These are phyloP conservation scores for Tympanopsis confertula DNA, from an alignment of 2,329 filamentous ascomycete species.

Conservation along the genomic window DNA sequence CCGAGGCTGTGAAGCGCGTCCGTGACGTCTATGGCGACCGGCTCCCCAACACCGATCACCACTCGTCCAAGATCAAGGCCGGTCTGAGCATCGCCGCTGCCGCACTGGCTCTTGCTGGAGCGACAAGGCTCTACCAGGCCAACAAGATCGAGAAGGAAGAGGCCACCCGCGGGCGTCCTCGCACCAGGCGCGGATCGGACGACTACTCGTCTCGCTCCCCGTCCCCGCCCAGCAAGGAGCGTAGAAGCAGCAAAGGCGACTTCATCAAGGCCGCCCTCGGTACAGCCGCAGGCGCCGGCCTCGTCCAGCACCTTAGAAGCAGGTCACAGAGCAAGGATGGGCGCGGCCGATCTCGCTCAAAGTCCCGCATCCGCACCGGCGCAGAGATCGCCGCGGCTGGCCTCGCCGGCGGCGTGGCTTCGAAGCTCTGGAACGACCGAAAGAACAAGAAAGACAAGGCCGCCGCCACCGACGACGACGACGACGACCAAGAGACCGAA, in stretches of 20 bases:
- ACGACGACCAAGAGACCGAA: constrained; percentile 13
- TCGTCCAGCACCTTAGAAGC: constrained; percentile 44
- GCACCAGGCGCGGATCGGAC: constrained; percentile 22
- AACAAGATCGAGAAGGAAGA: constrained; percentile 51
- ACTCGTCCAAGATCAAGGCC: constrained; percentile 41
- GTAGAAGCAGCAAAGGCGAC: constrained; percentile 8
- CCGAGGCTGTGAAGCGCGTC: constrained; percentile 46
- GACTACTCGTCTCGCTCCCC: constrained; percentile 26
- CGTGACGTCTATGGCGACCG: constrained; percentile 48
- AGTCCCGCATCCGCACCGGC: constrained; percentile 30
- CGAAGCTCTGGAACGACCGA: constrained; percentile 47
- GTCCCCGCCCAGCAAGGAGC: constrained; percentile 32
- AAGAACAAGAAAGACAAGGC: constrained; percentile 44
- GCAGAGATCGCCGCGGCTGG: constrained; percentile 51
- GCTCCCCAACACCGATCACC: constrained; percentile 24
- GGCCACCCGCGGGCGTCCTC: constrained; percentile 36
- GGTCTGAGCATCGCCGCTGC: constrained; percentile 52
- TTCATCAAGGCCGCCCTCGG: constrained; percentile 16
- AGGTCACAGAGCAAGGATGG: constrained; percentile 32
- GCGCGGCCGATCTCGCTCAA: constrained; percentile 23
- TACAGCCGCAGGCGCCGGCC: constrained; percentile 30
- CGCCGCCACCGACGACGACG: constrained; percentile 15
- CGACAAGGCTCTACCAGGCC: constrained; percentile 50
- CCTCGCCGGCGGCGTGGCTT: constrained; percentile 46
- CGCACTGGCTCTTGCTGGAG: constrained; percentile 52